phyloP scores from a whole-genome alignment of 345 rosid genomes.

The Salix dunnii region DNA sequence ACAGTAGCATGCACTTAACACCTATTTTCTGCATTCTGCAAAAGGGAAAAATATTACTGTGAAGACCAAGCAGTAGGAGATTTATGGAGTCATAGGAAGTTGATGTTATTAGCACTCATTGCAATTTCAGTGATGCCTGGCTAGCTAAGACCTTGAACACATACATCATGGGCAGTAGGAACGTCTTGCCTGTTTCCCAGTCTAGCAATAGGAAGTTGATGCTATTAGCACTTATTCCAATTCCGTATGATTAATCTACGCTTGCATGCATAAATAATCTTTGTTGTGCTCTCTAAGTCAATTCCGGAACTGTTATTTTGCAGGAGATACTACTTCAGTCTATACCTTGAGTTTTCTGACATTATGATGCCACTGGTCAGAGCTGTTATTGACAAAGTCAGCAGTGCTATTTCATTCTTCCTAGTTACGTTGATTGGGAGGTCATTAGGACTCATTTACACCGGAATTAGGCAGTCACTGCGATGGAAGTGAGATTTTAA shows the following conservation, averaged over 20 bases:
- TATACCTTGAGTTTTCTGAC: conserved; percentile 81
- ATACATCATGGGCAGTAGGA: no score
- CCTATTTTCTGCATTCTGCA: no score
- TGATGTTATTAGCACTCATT: no score
- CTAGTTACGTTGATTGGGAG: conserved; percentile 83
- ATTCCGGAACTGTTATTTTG: conserved; percentile 5
- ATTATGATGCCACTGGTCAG: conserved; percentile 69
- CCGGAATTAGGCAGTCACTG: conserved; percentile 88
- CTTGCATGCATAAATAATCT: background rate
- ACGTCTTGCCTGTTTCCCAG: no score
- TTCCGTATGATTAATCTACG: background rate
- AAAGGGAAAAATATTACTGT: no score
- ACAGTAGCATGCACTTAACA: no score
- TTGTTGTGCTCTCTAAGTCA: conserved; percentile 4
- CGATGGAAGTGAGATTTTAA: conserved; percentile 66
- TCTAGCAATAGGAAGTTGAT: no score
- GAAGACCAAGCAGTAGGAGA: no score
- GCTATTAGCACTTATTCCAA: background rate
- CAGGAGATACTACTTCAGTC: conserved; percentile 90
- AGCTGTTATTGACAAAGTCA: conserved; percentile 60
- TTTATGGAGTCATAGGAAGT: no score
- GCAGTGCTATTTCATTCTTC: conserved; percentile 77
- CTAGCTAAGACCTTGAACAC: no score
- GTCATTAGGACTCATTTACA: conserved; percentile 79
- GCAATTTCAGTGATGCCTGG: no score